These are phyloP conservation scores for Erodium texanum DNA, from an alignment of 441 rosid genomes.

Conservation along the genomic window DNA sequence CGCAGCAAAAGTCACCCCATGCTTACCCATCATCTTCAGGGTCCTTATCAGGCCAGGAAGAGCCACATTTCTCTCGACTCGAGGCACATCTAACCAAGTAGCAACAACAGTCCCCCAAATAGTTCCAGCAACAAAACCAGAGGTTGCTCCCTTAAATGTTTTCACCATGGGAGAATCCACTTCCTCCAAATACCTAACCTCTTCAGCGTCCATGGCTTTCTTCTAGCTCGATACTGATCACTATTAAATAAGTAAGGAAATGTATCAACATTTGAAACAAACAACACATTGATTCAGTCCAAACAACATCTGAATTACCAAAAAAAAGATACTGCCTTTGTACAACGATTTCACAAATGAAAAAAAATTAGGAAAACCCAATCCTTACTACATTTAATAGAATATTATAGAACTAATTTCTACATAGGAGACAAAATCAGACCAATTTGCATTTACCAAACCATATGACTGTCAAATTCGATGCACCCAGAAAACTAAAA, in stretches of 20 bases:
- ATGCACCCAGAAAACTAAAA: background rate
- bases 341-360: too few species aligned
- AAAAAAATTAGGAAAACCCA: too few species aligned
- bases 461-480: background rate
- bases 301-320: background rate
- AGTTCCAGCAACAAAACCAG: conserved; percentile 70
- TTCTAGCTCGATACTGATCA: conserved; percentile 16
- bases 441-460: background rate
- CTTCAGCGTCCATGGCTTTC: conserved; percentile 57
- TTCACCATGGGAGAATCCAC: conserved; percentile 59
- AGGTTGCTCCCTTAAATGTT: conserved; percentile 65
- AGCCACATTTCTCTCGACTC: conserved; percentile 82
- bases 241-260: conserved; percentile 7
- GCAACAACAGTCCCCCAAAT: conserved; percentile 76
- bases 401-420: background rate
- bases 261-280: background rate
- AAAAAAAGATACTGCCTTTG: too few species aligned
- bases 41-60: conserved; percentile 84
- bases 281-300: background rate
- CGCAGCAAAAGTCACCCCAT: conserved; percentile 87
- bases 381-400: too few species aligned
- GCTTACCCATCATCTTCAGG: conserved; percentile 81
- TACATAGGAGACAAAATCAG: background rate
- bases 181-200: conserved; percentile 74
- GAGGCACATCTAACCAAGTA: conserved; percentile 85